These are phyloP conservation scores for Nepenthes mirabilis DNA, from an alignment of 148 eudicot species.

Conservation along the genomic window DNA sequence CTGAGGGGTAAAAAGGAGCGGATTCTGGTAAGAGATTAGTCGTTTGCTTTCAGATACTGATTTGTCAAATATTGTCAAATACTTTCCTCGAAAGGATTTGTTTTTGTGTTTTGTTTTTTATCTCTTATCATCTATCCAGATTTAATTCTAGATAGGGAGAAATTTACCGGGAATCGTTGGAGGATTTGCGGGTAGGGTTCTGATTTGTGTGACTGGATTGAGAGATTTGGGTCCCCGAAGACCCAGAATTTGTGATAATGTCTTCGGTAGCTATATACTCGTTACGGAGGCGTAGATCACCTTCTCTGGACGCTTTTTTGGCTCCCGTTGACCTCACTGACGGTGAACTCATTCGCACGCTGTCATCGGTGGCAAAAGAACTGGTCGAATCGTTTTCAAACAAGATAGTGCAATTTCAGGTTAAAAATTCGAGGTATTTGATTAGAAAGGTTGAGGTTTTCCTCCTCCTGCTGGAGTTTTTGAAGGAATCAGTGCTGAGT, in stretches of 20 bases:
- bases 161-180: too few species aligned
- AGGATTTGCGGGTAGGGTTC: too few species aligned
- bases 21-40: too few species aligned
- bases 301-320: conserved; percentile 70
- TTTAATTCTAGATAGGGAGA: too few species aligned
- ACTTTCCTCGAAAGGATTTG: too few species aligned
- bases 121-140: too few species aligned
- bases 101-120: too few species aligned
- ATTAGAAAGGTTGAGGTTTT: conserved; percentile 54
- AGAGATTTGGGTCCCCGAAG: neutral
- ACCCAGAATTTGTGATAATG: conserved; percentile 14
- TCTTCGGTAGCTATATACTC: conserved; percentile 73
- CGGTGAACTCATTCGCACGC: conserved; percentile 37
- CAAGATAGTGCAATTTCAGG: conserved; percentile 33
- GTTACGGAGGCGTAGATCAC: conserved; percentile 57
- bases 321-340: conserved; percentile 69
- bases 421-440: conserved; percentile 38
- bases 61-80: too few species aligned
- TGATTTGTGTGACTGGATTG: too few species aligned
- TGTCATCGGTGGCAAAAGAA: conserved; percentile 37
- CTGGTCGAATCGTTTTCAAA: conserved; percentile 36
- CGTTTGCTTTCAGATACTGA: too few species aligned
- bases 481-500: conserved; percentile 25
- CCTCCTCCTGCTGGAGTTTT: conserved; percentile 36
- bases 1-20: too few species aligned